These are phyloP conservation scores for Arthrinium puccinioides DNA, from an alignment of 2,329 filamentous ascomycete species.

Conservation along the genomic window DNA sequence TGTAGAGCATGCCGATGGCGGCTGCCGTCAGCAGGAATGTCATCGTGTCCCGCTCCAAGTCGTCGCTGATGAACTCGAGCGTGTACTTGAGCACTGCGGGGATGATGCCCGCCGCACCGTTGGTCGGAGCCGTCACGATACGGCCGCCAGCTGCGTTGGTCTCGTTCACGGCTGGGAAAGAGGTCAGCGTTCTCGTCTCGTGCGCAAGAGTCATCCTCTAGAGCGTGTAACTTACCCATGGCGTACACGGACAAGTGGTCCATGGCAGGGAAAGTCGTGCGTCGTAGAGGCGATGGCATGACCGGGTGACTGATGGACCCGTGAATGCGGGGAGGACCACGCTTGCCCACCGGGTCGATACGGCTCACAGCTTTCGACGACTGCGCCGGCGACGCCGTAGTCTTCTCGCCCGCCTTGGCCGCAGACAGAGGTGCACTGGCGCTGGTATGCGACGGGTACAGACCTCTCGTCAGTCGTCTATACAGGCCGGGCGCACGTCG, in stretches of 20 bases:
- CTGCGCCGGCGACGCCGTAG: slow-evolving; percentile 3
- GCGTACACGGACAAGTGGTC: slow-evolving; percentile 43
- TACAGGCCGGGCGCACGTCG: slow-evolving; percentile 39
- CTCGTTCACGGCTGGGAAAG: slow-evolving; percentile 35
- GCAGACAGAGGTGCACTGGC: slow-evolving; percentile 7
- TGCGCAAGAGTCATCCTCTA: too few relatives aligned
- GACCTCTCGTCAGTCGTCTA: slow-evolving; percentile 33
- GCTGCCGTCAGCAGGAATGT: slow-evolving; percentile 42
- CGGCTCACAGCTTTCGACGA: slow-evolving; percentile 10
- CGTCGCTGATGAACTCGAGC: slow-evolving; percentile 42
- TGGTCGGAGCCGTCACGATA: slow-evolving; percentile 44
- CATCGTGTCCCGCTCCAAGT: slow-evolving; percentile 38
- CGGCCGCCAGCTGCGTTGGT: slow-evolving; percentile 44
- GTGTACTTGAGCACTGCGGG: slow-evolving; percentile 43
- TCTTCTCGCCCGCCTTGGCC: neutral
- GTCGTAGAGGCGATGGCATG: slow-evolving; percentile 34
- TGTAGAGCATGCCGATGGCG: slow-evolving; percentile 46
- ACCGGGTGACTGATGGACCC: slow-evolving; percentile 39
- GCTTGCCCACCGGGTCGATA: slow-evolving; percentile 15
- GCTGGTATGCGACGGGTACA: slow-evolving; percentile 31
- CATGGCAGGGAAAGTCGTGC: slow-evolving; percentile 42
- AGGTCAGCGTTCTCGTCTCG: neutral
- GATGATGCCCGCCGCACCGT: slow-evolving; percentile 44
- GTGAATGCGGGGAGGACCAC: slow-evolving; percentile 30
- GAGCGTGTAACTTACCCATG: slow-evolving; percentile 18